Base-by-base conservation (phyloP, 768 basidiomycete genomes). In the Hygrocybe punicea region DNA sequence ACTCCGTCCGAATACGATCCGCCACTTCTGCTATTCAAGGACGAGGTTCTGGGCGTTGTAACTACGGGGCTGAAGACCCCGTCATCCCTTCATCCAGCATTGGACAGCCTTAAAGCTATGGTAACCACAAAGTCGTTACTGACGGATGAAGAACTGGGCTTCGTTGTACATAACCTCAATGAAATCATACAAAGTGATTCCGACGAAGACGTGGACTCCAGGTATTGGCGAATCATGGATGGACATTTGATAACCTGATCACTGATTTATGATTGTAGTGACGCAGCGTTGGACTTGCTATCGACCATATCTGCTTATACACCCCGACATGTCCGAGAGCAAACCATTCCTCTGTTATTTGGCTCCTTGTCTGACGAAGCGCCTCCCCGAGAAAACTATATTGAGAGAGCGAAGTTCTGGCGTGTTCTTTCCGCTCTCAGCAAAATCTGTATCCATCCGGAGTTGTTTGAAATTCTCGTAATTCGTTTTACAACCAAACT, bases 391-490 rank as follows among this genome's bases (percentile, higher is more conserved):
- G 77, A 83, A 5, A 84, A 82, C 11, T 70, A 72, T 2, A 61
- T 70, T 2, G 82, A 84, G 37, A 83, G 90, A n/a, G 73, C 77
- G 16, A 79, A 79, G 52, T 87, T 82, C 63, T 87, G 89, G 78
- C 81, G 82, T 36, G 79, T 81, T 37, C 80, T 98, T 53, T 75
- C 78, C 10, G 81, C 85, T 13, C 79, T 98, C 45, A 81, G 83
- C 52, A 80, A 77, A 13, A 78, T 99, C 11, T 97, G 91, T 68
- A 65, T 82, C 8, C 84, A 86, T 39, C 79, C 86, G 0, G 76
- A 82, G 13, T 79, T 98, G n/a, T 98, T 96, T 69, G 91, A 92
- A 65, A 85, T 78, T 4, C 79, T 98, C 24, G 84, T 92, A 52
- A 79, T 92, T 47, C 84, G 91, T 16, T 75, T 97, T 21, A 81